Evolutionary conservation across 2,329 filamentous ascomycete genomes (phyloP).

Genomic region (Sporothrix luriei): DNA sequence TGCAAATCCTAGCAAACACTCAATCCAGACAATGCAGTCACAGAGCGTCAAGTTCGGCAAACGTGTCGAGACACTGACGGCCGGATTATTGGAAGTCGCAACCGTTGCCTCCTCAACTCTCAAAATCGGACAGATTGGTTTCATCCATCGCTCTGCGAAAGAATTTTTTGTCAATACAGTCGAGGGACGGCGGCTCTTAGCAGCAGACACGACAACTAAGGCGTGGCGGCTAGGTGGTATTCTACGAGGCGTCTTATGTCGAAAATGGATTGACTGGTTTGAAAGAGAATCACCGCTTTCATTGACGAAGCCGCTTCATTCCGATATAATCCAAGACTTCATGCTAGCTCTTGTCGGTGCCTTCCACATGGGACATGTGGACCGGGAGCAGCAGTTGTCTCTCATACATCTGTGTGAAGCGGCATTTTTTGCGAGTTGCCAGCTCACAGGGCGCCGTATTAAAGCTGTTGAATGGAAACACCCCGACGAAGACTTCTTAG

Average conservation of each 20-base stretch:
- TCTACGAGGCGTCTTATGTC: neutral
- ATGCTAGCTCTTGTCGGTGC: neutral
- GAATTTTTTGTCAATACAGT: constrained; percentile 6
- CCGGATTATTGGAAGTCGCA: neutral
- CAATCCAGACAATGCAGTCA: neutral
- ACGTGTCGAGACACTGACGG: constrained; percentile 1
- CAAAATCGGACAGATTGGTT: neutral
- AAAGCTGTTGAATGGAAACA: neutral
- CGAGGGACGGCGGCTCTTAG: neutral
- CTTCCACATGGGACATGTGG: neutral
- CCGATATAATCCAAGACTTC: neutral
- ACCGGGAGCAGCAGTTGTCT: neutral
- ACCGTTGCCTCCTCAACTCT: neutral
- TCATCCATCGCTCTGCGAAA: neutral
- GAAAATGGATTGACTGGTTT: neutral
- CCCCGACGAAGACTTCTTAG: neutral
- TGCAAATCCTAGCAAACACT: neutral
- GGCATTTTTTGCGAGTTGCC: neutral
- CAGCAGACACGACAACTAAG: neutral
- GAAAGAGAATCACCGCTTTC: neutral
- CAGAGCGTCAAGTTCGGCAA: neutral
- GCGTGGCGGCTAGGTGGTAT: neutral
- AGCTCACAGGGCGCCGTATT: neutral
- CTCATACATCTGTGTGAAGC: neutral
- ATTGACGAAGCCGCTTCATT: neutral